Conservation (phyloP, 192 early-diverging fungal species). For the Linnemannia elongata region DNA sequence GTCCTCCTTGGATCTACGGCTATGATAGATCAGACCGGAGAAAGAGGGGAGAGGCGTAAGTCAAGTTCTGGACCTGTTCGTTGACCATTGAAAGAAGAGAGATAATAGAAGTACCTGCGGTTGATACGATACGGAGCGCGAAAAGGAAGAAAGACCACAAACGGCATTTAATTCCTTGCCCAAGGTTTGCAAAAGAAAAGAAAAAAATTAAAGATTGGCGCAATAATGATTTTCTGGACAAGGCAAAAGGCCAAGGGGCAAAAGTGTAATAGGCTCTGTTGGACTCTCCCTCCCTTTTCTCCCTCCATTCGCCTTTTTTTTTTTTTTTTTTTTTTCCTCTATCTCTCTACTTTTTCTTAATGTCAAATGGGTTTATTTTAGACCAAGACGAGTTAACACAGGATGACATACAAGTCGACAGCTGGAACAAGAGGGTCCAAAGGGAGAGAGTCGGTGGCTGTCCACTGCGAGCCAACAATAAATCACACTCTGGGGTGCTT, state of each 20-base stretch:
- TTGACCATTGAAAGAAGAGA: not conserved
- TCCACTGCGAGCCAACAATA: not conserved
- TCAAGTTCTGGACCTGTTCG: constrained; percentile 5
- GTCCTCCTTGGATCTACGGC: no score
- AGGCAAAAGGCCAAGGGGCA: not conserved
- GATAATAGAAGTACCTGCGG: not conserved
- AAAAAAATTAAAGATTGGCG: not conserved
- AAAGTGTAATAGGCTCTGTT: not conserved
- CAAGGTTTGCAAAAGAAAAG: not conserved
- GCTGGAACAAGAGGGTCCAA: not conserved
- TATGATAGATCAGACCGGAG: no score
- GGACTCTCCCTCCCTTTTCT: not conserved
- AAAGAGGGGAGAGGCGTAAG: not conserved
- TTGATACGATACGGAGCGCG: not conserved
- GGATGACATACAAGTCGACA: not conserved
- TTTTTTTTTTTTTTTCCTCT: not conserved
- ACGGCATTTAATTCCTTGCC: not conserved
- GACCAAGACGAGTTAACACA: not conserved
- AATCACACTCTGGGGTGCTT: not conserved
- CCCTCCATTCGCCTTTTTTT: no score
- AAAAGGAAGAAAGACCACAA: not conserved
- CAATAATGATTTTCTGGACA: not conserved
- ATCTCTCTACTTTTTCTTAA: not conserved
- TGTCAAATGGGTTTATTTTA: not conserved
- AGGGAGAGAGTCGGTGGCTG: not conserved